Percentiles rank a stretch among this genome's conserved stretches.
These are phyloP conservation scores for Malus sieversii DNA, from an alignment of 306 rosid species.

Conservation along the genomic window DNA sequence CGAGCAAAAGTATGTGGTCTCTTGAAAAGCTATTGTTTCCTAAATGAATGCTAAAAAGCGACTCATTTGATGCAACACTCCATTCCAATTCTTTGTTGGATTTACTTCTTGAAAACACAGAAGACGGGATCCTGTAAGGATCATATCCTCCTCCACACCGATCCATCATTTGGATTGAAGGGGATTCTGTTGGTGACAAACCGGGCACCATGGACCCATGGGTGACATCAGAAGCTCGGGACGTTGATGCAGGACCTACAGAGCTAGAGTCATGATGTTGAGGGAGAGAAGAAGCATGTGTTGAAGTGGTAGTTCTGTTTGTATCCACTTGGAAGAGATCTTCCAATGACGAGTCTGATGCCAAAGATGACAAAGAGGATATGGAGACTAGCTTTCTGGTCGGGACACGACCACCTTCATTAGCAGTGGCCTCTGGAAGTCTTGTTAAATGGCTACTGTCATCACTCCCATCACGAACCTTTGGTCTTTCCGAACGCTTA, in stretches of 20 bases:
- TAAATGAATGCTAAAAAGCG: conserved; percentile 72
- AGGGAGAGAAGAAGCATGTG: background rate
- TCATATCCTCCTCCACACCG: conserved; percentile 42
- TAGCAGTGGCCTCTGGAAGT: conserved; percentile 11
- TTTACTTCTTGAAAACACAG: conserved; percentile 40
- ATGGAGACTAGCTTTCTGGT: conserved; percentile 11
- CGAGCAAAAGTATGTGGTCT: conserved; percentile 22
- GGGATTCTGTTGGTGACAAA: conserved; percentile 33
- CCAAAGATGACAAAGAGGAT: conserved; percentile 24
- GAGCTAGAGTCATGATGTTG: background rate
- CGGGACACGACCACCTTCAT: conserved; percentile 12
- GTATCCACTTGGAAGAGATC: conserved; percentile 22
- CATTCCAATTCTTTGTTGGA: conserved; percentile 48
- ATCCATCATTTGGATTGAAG: conserved; percentile 67
- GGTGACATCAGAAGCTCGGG: conserved; percentile 14
- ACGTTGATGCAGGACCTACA: conserved; percentile 19
- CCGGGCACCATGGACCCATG: conserved; percentile 8
- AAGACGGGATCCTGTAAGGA: conserved; percentile 57
- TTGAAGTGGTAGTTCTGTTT: background rate
- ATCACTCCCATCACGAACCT: conserved; percentile 14
- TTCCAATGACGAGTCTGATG: conserved; percentile 18
- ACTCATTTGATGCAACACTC: conserved; percentile 80
- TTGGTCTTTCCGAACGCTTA: conserved; percentile 21
- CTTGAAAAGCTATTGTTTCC: conserved; percentile 52
- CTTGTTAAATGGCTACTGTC: background rate